Base-by-base conservation (phyloP, 768 basidiomycete genomes). In the Hemileccinum rubropunctum region DNA sequence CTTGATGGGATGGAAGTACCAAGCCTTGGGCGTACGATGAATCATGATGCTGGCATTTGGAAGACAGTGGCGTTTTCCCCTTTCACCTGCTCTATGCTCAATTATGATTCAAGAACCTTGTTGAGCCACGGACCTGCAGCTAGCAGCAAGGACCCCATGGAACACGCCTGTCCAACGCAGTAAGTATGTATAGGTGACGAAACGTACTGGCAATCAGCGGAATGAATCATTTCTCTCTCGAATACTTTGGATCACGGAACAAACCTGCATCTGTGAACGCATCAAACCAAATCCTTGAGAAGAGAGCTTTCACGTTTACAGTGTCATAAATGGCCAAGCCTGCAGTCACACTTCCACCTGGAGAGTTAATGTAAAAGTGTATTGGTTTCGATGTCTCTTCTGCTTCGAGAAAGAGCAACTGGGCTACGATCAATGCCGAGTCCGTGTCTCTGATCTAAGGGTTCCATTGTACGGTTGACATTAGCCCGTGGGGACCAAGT, bases 1-100 rank as follows among this genome's bases (percentile, higher is more conserved):
- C 40, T 49, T 42, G 38, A 27, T 51, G 44, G 27, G 18, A 53
- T 23, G 21, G 23, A 21, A 30, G 32, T 34, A 44, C 48, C 30
- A 32, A 10, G 10, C 13, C 18, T 30, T 45, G 27, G 32, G 66
- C 83, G 63, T 66, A 95, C 95, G 95, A 68, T 98, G 95, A 48
- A 98, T 98, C 95, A 98, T 98, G 62, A 98, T 92, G 64, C 88
- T 91, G 17, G 93, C 87, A 65, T 98, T 90, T 12, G 93, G 92
- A 50, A 98, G 78, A 59, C 88, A 88, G 65, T 93, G 93, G 27
- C 95, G 79, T 66, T 95, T 92, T 32, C 95, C 95, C 57, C 78
- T 84, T 72, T 88, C 92, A 32, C 93, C 80, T 78, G 58, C 18
- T 3, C 27, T 34, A 45, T 48, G 51, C n/a, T 61, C 47, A 58